Evolutionary conservation across 768 basidiomycete genomes (phyloP).

Genomic region (Suillus bovinus): DNA sequence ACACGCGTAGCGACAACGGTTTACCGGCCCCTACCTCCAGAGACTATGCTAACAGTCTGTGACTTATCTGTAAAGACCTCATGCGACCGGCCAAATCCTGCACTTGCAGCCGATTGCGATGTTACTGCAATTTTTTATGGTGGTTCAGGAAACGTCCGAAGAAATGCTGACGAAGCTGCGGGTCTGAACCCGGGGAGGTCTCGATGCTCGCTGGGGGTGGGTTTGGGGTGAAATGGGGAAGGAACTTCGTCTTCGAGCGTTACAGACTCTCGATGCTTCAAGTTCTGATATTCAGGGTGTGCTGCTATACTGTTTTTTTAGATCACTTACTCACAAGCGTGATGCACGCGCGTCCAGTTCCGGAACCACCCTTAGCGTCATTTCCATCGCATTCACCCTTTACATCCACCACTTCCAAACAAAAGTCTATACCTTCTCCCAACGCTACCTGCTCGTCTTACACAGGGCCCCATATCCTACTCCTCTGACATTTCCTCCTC

Average conservation of each 20-base stretch:
- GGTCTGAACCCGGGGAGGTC: no score
- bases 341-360: not conserved
- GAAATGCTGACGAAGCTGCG: no score
- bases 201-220: no score
- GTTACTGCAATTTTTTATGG: no score
- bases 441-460: conserved; percentile 12
- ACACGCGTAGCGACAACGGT: no score
- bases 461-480: conserved; percentile 24
- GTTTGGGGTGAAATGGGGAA: no score
- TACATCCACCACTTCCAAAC: not conserved
- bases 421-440: conserved; percentile 12
- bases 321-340: not conserved
- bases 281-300: conserved; percentile 6
- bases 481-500: conserved; percentile 62
- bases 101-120: no score
- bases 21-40: no score
- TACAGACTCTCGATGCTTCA: conserved; percentile 19
- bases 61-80: no score
- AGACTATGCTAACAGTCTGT: no score
- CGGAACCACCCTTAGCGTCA: conserved; percentile 7
- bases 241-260: not conserved
- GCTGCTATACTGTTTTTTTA: not conserved
- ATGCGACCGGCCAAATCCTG: no score
- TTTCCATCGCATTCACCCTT: conserved; percentile 10
- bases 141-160: no score